Evolutionary conservation across 2,329 filamentous ascomycete species (phyloP).

Genomic region (Trichoderma sp.): DNA sequence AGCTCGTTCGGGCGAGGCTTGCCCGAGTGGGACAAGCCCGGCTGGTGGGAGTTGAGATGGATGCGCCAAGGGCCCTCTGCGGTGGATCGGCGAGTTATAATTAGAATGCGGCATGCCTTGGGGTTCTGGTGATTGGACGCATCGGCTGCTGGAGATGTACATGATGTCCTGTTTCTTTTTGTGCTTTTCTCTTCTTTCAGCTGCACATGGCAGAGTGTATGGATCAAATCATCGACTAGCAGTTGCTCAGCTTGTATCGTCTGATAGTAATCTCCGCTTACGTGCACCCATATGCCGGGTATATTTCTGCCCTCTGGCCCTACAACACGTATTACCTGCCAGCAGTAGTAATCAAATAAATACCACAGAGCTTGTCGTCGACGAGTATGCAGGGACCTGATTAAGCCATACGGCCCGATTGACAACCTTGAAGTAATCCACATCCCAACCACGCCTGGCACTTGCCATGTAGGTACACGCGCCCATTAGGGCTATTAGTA

Average conservation of each 20-base stretch:
- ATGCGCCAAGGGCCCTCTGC: not conserved
- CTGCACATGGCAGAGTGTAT: not conserved
- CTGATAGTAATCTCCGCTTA: not conserved
- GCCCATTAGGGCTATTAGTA: not conserved
- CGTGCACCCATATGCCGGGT: not conserved
- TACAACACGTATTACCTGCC: too few species aligned
- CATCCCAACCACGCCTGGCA: not conserved
- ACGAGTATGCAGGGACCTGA: not conserved
- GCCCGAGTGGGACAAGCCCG: not conserved
- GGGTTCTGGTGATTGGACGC: not conserved
- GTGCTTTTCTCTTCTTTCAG: not conserved
- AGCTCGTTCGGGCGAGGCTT: not conserved
- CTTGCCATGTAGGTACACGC: not conserved
- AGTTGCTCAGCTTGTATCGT: not conserved
- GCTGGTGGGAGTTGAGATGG: not conserved
- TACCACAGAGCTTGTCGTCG: not conserved
- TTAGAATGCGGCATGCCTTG: not conserved
- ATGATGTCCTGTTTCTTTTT: not conserved
- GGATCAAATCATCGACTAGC: not conserved
- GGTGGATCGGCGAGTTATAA: conserved; percentile 8
- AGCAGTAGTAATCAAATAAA: not conserved
- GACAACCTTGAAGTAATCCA: not conserved
- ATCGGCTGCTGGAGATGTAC: not conserved
- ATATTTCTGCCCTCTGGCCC: too few species aligned
- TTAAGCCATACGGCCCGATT: conserved; percentile 18